Evolutionary conservation across 1,139 yeast species (phyloP).

Genomic region (Scheffersomyces illinoinensis): DNA sequence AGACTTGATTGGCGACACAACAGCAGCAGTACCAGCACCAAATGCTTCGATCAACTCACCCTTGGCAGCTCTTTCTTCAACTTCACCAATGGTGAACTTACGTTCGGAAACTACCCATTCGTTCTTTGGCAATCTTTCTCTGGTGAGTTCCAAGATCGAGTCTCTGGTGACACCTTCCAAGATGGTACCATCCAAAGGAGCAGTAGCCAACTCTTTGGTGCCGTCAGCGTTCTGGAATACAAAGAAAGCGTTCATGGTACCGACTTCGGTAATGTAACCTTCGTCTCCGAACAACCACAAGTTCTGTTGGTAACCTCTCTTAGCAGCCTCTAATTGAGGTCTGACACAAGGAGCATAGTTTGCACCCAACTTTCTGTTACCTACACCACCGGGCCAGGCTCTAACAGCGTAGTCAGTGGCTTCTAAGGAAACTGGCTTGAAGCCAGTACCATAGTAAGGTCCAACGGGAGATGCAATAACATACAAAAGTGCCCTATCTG

Average conservation of each 20-base stretch:
- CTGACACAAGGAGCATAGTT: slow-evolving; percentile 94
- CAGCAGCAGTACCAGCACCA: slow-evolving; percentile 45
- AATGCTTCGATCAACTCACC: slow-evolving; percentile 43
- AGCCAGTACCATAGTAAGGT: slow-evolving; percentile 86
- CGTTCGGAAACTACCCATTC: slow-evolving; percentile 57
- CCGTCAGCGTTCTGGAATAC: slow-evolving; percentile 77
- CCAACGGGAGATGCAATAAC: slow-evolving; percentile 96
- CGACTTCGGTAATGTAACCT: slow-evolving; percentile 90
- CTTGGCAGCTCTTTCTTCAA: slow-evolving; percentile 32
- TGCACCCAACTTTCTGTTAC: slow-evolving; percentile 94
- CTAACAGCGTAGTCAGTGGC: slow-evolving; percentile 95
- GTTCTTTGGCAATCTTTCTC: slow-evolving; percentile 65
- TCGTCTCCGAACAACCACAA: slow-evolving; percentile 95
- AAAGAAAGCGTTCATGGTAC: slow-evolving; percentile 94
- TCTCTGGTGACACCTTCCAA: slow-evolving; percentile 97
- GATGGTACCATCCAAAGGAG: slow-evolving; percentile 96
- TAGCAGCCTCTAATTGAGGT: slow-evolving; percentile 87
- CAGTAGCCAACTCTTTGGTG: slow-evolving; percentile 89
- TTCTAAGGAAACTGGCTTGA: slow-evolving; percentile 90
- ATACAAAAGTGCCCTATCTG: slow-evolving; percentile 76
- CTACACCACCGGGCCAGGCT: slow-evolving; percentile 99
- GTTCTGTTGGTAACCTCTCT: slow-evolving; percentile 90
- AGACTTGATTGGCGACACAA: slow-evolving; percentile 37
- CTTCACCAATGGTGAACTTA: slow-evolving; percentile 36
- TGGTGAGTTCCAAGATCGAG: slow-evolving; percentile 74